Evolutionary conservation across 345 rosid genomes (phyloP).

Genomic region (Nephelium lappaceum): DNA sequence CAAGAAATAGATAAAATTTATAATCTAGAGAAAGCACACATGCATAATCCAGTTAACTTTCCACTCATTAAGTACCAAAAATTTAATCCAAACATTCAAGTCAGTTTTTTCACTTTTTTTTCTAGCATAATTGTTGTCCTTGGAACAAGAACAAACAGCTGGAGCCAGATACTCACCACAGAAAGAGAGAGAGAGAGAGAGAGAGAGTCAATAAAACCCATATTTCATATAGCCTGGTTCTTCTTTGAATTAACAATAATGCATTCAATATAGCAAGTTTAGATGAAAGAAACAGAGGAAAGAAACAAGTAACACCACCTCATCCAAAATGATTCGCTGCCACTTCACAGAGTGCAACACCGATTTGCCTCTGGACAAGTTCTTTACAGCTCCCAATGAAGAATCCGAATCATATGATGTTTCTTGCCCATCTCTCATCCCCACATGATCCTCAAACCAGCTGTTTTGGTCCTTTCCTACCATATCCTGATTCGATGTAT

Average conservation of each 20-base stretch:
- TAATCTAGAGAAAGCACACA: neutral
- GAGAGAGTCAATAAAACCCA: neutral
- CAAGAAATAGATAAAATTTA: neutral
- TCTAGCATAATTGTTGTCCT: neutral
- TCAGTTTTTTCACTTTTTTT: neutral
- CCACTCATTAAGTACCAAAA: neutral
- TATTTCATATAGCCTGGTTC: neutral
- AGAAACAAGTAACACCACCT: slow-evolving; percentile 49
- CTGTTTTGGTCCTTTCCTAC: slow-evolving; percentile 16
- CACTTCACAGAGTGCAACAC: slow-evolving; percentile 77
- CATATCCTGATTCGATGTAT: slow-evolving; percentile 25
- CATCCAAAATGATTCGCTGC: slow-evolving; percentile 89
- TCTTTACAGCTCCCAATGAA: slow-evolving; percentile 18
- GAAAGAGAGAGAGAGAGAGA: neutral
- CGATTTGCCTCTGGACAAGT: slow-evolving; percentile 46
- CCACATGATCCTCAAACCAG: slow-evolving; percentile 30
- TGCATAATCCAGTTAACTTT: neutral
- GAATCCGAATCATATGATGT: slow-evolving; percentile 10
- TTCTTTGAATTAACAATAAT: slow-evolving; percentile 2
- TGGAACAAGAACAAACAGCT: neutral
- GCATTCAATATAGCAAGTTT: neutral
- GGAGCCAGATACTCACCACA: neutral
- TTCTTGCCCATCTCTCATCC: slow-evolving; percentile 31
- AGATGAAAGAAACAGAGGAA: neutral
- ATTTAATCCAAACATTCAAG: neutral